Percentiles rank a stretch among this genome's conserved stretches.
Conservation (phyloP, 768 basidiomycete genomes). For the Gloeopeniophorella convolvens region DNA sequence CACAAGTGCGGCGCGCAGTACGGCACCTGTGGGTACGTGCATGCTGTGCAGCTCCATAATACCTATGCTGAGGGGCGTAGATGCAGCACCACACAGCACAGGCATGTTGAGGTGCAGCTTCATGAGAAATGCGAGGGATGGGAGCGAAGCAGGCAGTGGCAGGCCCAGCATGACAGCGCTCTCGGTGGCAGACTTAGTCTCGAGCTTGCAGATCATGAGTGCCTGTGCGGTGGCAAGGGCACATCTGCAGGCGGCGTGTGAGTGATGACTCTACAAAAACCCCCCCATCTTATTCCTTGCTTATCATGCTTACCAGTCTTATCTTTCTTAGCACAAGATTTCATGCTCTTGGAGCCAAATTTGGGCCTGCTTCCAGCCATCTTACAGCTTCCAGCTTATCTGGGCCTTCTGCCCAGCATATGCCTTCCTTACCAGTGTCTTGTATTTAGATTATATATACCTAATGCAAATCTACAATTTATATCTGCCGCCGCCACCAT, state of each 20-base stretch:
- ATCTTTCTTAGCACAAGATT: no score
- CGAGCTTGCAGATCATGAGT: conserved; percentile 84
- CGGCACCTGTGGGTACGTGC: conserved; percentile 64
- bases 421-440: no score
- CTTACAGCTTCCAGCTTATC: no score
- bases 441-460: no score
- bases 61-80: conserved; percentile 45
- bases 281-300: no score
- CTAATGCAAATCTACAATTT: no score
- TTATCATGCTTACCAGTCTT: no score
- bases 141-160: conserved; percentile 88
- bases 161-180: conserved; percentile 80
- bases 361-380: no score
- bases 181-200: conserved; percentile 79
- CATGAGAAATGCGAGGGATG: conserved; percentile 80
- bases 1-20: conserved; percentile 65
- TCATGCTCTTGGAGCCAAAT: no score
- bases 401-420: no score
- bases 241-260: conserved; percentile 41
- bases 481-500: no score
- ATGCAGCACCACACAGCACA: conserved; percentile 70
- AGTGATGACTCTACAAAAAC: no score
- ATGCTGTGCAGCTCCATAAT: conserved; percentile 50
- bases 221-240: conserved; percentile 87
- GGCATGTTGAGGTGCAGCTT: conserved; percentile 90